Conservation (phyloP, 192 early-diverging fungal species). For the Coemansia biformis region DNA sequence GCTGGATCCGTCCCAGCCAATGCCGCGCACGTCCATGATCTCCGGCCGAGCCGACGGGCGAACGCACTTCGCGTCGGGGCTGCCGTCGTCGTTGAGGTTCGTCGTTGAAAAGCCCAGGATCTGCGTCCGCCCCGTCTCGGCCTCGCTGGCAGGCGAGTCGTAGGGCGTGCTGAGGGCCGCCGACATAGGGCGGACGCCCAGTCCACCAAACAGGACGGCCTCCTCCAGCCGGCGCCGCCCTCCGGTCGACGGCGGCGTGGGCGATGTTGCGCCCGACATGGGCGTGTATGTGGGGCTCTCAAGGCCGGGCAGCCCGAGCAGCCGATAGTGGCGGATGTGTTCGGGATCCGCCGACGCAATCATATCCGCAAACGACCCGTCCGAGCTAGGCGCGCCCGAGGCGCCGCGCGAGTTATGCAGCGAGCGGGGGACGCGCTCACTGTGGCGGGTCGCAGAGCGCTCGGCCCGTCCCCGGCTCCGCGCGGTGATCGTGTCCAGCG, state of each 20-base stretch:
- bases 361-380: conserved; percentile 33
- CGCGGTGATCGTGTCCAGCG: conserved; percentile 30
- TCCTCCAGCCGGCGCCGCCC: conserved; percentile 28
- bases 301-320: conserved; percentile 17
- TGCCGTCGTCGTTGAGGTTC: conserved; percentile 1
- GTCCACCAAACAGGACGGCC: conserved; percentile 20
- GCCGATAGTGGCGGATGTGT: conserved; percentile 4
- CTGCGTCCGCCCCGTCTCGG: conserved; percentile 41
- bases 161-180: not conserved
- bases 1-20: conserved; percentile 18
- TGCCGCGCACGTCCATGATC: conserved; percentile 34
- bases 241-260: conserved; percentile 19
- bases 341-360: conserved; percentile 20
- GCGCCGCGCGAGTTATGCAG: conserved; percentile 33
- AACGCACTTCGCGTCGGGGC: not conserved
- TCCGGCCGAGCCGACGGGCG: conserved; percentile 41
- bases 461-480: conserved; percentile 1
- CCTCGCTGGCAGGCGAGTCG: conserved; percentile 40
- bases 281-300: conserved; percentile 12
- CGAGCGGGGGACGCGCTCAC: conserved; percentile 6
- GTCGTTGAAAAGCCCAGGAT: conserved; percentile 43
- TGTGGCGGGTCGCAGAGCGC: not conserved
- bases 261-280: conserved; percentile 4
- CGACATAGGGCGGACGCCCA: conserved; percentile 2
- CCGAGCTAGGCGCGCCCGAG: conserved; percentile 28